Base-by-base conservation (phyloP, 768 basidiomycete species). In the Suillus cothurnatus region DNA sequence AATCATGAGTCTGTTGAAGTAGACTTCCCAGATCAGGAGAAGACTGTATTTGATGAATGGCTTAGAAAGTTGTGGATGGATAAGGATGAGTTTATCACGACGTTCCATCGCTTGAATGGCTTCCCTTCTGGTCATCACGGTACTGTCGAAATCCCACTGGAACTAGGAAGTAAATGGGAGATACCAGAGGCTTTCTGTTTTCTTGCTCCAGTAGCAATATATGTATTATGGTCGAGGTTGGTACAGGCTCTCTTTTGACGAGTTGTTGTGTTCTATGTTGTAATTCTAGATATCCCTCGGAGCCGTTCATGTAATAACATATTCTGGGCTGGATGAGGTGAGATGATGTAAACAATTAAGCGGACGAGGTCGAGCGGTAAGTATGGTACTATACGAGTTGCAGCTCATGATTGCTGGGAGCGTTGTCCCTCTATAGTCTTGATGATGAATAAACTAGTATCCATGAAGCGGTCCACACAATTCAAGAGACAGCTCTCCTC, bases 401-500 rank as follows among this genome's bases (percentile, higher is more conserved):
- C 39, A 62, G 19, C 56, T 66, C 62, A 58, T 45, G 53, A 50
- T 69, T 86, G 84, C 38, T 89, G 82, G 12, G 58, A 39, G 64
- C 81, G 77, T 45, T 80, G 77, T 50, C 73, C 68, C 65, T 83
- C 78, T 39, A 90, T 79, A 71, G 86, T 84, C 68, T 87, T 86
- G 64, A 97, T 89, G 81, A 98, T 85, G 79, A 86, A 92, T 49
- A 94, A 77, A 72, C 88, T 91, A 43, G 89, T 86, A 80, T 98
- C 96, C 70, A 98, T 80, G 81, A 97, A 98, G 64, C 95, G 84
- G 64, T 93, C 93, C 59, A 97, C 94, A 73, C 96, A 97, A 78
- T 96, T 95, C 61, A 84, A 80, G 58, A 98, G 84, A 75, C 96
- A 98, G 63, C 81, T 82, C 71, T 91, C 88, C 79, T 98, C 96